Base-by-base conservation (phyloP, 163 green algal genomes). In the Chlamydomonas reinhardtii region DNA sequence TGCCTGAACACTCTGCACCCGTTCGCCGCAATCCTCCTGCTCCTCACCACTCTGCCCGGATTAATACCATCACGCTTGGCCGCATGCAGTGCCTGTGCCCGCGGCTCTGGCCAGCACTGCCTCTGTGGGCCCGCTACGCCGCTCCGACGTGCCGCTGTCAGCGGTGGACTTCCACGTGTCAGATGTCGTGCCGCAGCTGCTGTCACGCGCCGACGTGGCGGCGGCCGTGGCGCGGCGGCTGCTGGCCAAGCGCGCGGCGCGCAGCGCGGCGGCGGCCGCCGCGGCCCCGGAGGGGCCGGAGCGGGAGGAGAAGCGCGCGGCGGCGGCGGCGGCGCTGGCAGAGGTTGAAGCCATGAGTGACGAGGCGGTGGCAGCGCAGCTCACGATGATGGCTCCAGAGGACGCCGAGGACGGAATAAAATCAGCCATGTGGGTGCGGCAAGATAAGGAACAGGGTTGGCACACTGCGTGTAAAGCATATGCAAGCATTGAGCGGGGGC, bases 81-180 rank as follows among this genome's bases (percentile, higher is more conserved):
- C 15, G 29, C 9, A n/a, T 2, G 37, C 64, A 80, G 75, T 84
- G 8, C 48, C 74, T 1, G 69, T 74, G 39, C 74, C 75, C n/a
- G 24, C 9, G 27, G 15, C 35, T 14, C 56, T 87, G 70, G 32
- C 59, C 37, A 9, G 3, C 24, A 61, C 37, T 0, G 39, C 27
- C n/a, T 16, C 9, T 24, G 81, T 91, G 79, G 76, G 74, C 48
- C 86, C 89, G 0, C 64, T 95, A 27, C 61, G 66, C 27, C 77
- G 65, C 52, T 79, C 34, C 32, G 91, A 96, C 68, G 76, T 96
- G 35, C 93, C 92, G 4, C 64, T 92, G 25, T 90, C 91, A 9
- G 93, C 91, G 4, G 79, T 96, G 22, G 93, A 96, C 83, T 94
- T 94, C 83, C 93, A 96, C 76, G 83, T 94, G 34, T 91, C 74